These are phyloP conservation scores for Talaromyces sp. DNA, from an alignment of 2,329 filamentous ascomycete genomes.

Conservation along the genomic window DNA sequence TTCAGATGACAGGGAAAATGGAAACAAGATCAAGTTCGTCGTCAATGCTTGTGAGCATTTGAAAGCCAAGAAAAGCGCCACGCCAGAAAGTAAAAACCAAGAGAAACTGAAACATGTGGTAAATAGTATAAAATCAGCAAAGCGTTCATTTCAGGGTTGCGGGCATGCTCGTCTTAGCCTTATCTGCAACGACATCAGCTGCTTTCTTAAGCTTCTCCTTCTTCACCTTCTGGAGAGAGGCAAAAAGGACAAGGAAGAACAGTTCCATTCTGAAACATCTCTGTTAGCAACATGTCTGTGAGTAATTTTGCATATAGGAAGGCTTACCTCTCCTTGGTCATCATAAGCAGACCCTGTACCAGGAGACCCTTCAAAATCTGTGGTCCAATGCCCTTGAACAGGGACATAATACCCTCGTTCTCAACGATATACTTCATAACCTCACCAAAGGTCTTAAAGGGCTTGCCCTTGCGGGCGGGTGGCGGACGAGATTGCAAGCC, in stretches of 20 bases:
- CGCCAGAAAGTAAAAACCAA: slow-evolving; percentile 18
- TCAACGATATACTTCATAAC: slow-evolving; percentile 94
- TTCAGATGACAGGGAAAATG: no score
- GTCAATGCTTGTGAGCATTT: neutral
- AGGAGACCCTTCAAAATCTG: slow-evolving; percentile 91
- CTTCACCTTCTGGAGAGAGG: slow-evolving; percentile 73
- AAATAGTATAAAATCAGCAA: slow-evolving; percentile 12
- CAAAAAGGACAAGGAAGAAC: slow-evolving; percentile 80
- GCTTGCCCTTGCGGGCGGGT: slow-evolving; percentile 78
- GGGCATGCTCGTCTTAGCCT: slow-evolving; percentile 58
- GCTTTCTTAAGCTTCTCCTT: slow-evolving; percentile 70
- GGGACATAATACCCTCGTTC: slow-evolving; percentile 77
- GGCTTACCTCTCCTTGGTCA: slow-evolving; percentile 88
- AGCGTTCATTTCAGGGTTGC: slow-evolving; percentile 50
- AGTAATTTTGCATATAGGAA: neutral
- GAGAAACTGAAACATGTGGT: slow-evolving; percentile 10
- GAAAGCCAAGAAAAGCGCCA: slow-evolving; percentile 6
- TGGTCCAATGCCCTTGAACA: slow-evolving; percentile 96
- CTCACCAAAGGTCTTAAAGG: slow-evolving; percentile 89
- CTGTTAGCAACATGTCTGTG: slow-evolving; percentile 12
- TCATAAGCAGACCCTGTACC: slow-evolving; percentile 96
- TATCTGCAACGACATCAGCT: slow-evolving; percentile 64
- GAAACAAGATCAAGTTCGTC: no score
- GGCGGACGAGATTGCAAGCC: slow-evolving; percentile 93
- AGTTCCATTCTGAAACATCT: slow-evolving; percentile 71